Evolutionary conservation across 805 yeast species (phyloP).

Genomic region (Suhomyces emberorum): DNA sequence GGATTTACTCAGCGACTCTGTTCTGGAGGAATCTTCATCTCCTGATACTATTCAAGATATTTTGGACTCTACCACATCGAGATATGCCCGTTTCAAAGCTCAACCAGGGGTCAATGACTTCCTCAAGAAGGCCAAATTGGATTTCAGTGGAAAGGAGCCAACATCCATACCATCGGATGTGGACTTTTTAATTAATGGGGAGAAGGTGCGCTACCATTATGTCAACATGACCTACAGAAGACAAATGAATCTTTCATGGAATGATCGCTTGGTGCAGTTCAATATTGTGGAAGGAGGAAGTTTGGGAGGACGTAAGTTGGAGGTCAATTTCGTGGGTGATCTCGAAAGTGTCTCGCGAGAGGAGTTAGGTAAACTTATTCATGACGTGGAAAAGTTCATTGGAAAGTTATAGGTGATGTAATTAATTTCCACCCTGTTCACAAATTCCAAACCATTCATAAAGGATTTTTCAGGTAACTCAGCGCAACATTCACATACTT

Average conservation of each 20-base stretch:
- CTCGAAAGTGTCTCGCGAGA: conserved; percentile 18
- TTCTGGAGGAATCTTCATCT: background rate
- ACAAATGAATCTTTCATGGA: conserved; percentile 39
- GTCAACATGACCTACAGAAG: conserved; percentile 42
- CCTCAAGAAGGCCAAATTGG: conserved; percentile 33
- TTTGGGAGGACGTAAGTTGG: conserved; percentile 52
- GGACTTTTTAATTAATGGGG: conserved; percentile 36
- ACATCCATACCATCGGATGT: conserved; percentile 39
- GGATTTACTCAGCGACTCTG: conserved; percentile 18
- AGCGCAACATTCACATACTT: no score
- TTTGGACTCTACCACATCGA: conserved; percentile 19
- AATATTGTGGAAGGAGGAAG: conserved; percentile 55
- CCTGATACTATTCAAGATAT: conserved; percentile 9
- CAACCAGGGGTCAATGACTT: conserved; percentile 46
- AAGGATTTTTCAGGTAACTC: no score
- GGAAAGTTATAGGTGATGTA: no score
- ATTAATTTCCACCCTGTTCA: no score
- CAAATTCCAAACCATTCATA: no score
- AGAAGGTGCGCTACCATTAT: conserved; percentile 42
- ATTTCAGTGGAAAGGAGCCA: conserved; percentile 36
- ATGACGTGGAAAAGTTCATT: conserved; percentile 10
- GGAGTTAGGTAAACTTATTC: conserved; percentile 24
- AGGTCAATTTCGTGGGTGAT: conserved; percentile 46
- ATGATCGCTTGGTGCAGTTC: conserved; percentile 36
- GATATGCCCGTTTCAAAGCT: conserved; percentile 24